Percentiles rank a stretch among this genome's conserved stretches.
Conservation (phyloP, 2,329 filamentous ascomycete genomes). For the Phoma sp. region DNA sequence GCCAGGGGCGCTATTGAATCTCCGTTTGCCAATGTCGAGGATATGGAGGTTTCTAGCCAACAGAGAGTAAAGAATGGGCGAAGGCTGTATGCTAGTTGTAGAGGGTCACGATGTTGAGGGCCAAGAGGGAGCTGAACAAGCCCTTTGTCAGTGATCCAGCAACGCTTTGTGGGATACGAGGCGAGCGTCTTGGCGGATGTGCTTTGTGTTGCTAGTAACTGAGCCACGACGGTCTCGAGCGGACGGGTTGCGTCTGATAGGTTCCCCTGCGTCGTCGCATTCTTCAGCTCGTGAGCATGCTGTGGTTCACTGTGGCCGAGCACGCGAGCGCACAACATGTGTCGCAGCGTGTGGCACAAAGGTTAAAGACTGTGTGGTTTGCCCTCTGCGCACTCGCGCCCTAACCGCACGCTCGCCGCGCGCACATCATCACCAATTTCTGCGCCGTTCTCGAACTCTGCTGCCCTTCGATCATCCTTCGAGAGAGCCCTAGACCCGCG, state of each 20-base stretch:
- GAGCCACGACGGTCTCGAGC: conserved; percentile 22
- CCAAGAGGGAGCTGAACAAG: conserved; percentile 8
- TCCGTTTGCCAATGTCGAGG: not conserved
- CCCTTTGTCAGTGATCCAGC: not conserved
- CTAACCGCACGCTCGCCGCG: not conserved
- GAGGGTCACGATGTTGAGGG: not conserved
- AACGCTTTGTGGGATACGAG: conserved; percentile 13
- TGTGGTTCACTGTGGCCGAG: conserved; percentile 24
- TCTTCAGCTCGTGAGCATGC: conserved; percentile 29
- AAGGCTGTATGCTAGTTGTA: not conserved
- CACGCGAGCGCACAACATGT: conserved; percentile 22
- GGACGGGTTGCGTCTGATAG: conserved; percentile 22
- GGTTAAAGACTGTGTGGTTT: conserved; percentile 8
- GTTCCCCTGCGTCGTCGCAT: conserved; percentile 26
- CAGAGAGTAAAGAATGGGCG: not conserved
- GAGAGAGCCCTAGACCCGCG: conserved; percentile 16
- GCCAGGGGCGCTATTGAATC: conserved; percentile 9
- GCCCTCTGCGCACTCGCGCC: conserved; percentile 4
- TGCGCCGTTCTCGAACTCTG: conserved; percentile 30
- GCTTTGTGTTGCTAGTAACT: conserved; percentile 9
- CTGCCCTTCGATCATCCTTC: conserved; percentile 26
- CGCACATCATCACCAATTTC: conserved; percentile 7
- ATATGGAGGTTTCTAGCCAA: not conserved
- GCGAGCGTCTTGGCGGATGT: conserved; percentile 11
- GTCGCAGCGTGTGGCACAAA: conserved; percentile 8